Evolutionary conservation across 1,284 basidiomycete genomes (phyloP).

Genomic region (Gymnopus androsaceus): DNA sequence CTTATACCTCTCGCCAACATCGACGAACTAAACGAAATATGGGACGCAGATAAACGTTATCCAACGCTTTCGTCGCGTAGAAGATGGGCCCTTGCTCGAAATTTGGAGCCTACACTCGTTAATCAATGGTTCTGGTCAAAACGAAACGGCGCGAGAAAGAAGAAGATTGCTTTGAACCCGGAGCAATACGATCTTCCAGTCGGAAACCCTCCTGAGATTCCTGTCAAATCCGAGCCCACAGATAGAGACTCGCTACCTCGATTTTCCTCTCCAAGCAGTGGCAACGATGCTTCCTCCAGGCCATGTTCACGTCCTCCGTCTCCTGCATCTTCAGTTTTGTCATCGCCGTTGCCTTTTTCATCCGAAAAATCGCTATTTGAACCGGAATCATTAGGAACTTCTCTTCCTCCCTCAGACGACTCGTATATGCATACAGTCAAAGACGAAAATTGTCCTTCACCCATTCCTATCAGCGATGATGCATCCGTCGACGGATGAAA

Average conservation of each 20-base stretch:
- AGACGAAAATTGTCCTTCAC: not conserved
- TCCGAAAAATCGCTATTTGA: not conserved
- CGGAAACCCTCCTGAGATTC: conserved; percentile 2
- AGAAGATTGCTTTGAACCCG: not conserved
- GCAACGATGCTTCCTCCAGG: not conserved
- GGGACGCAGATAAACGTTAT: conserved; percentile 6
- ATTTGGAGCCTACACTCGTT: not conserved
- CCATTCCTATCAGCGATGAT: no score
- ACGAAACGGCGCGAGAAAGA: not conserved
- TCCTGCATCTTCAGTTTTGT: not conserved
- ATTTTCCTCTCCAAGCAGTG: not conserved
- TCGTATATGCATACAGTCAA: conserved; percentile 1
- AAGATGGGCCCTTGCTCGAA: conserved; percentile 6
- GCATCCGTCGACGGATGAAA: no score
- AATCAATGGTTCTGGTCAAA: conserved; percentile 9
- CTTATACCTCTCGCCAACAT: conserved; percentile 4
- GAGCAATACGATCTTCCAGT: conserved; percentile 6
- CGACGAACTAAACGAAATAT: conserved; percentile 8
- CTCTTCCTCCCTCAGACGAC: not conserved
- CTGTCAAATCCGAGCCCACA: not conserved
- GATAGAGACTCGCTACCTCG: not conserved
- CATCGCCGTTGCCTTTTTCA: not conserved
- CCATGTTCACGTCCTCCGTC: not conserved
- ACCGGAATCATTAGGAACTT: not conserved
- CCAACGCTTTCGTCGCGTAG: conserved; percentile 6